Conservation (phyloP, 2,329 filamentous ascomycete genomes). For the Didymellaceae sp. region DNA sequence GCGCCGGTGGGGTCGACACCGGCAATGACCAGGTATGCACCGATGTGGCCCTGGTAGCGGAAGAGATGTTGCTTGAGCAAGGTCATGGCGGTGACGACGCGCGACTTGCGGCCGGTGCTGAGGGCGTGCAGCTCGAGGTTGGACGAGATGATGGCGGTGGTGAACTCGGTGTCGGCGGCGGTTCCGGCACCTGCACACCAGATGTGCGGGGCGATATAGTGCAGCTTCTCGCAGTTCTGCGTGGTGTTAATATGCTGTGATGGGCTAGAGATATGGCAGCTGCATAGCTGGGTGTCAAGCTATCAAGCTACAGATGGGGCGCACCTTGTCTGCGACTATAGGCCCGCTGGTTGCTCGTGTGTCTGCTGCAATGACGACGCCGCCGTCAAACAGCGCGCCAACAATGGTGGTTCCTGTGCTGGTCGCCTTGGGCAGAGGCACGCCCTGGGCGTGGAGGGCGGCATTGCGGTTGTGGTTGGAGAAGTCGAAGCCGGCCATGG, state of each 20-base stretch:
- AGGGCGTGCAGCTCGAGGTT: slow-evolving; percentile 97
- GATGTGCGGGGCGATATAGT: slow-evolving; percentile 98
- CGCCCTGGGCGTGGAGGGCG: slow-evolving; percentile 90
- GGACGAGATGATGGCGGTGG: slow-evolving; percentile 96
- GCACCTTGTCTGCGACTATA: slow-evolving; percentile 96
- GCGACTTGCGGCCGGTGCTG: slow-evolving; percentile 93
- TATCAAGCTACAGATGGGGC: neutral
- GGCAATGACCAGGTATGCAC: slow-evolving; percentile 95
- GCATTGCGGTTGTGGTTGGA: slow-evolving; percentile 99
- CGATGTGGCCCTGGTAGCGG: slow-evolving; percentile 96
- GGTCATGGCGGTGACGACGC: slow-evolving; percentile 99
- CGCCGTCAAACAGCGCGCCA: slow-evolving; percentile 93
- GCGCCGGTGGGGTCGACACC: slow-evolving; percentile 95
- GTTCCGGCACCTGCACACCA: slow-evolving; percentile 99
- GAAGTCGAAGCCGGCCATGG: slow-evolving; percentile 82
- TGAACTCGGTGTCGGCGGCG: slow-evolving; percentile 98
- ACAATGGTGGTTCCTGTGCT: slow-evolving; percentile 99
- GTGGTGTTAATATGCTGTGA: neutral
- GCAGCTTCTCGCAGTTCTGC: slow-evolving; percentile 98
- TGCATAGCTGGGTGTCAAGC: neutral
- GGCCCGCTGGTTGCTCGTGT: slow-evolving; percentile 96
- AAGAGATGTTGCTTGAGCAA: slow-evolving; percentile 99
- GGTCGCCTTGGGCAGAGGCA: slow-evolving; percentile 95
- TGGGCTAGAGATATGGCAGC: neutral
- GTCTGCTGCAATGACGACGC: slow-evolving; percentile 98